Evolutionary conservation across 495 filamentous ascomycete species (phyloP), one percentile per base, ranked within the genome.

Genomic region (Poronia punctata): DNA sequence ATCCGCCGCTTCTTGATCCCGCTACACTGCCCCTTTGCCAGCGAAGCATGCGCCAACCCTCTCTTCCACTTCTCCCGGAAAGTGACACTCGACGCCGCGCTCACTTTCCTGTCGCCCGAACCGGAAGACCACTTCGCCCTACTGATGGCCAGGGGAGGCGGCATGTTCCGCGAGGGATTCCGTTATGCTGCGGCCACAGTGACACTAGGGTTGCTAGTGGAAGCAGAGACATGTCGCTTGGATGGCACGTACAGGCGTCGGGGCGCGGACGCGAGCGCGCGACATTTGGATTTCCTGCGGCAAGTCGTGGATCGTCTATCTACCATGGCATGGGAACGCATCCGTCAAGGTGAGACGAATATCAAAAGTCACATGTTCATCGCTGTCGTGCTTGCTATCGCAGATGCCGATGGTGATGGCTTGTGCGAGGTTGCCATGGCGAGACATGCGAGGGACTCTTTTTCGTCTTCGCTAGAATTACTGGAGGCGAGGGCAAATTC

Each of bases 11-110:
- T 74, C 25, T 41, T 79, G 4, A 57, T 79, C 8, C 53, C 66
- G 4, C 55, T 81, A 1, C 76, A 81, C 42, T 59, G 65, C 9
- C 68, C 72, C 0, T 80, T 75, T 43, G 67, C 70, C 5, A 55
- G 61, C 12, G 65, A 71, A 39, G 70, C 75, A 12, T 58, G 57
- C 7, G 48, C 54, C 7, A 65, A 75, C 11, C 73, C 70, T 0
- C 53, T 71, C 42, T 79, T 70, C 48, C 71, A 73, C 23, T 79
- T 71, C 49, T 80, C 76, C 4, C 70, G 66, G 4, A 80, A 76
- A 46, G 52, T 71, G 6, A 65, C 66, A 27, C 49, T 80, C 0
- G 77, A 81, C 21, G 53, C 61, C 11, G 66, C 71, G 0, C 48
- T 76, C 19, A 62, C 70, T 14, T 65, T 78, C 17, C 49, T 78